Evolutionary conservation across 1,284 basidiomycete genomes (phyloP), one percentile per base, ranked within the genome.

Genomic region (Naganishia sp.): DNA sequence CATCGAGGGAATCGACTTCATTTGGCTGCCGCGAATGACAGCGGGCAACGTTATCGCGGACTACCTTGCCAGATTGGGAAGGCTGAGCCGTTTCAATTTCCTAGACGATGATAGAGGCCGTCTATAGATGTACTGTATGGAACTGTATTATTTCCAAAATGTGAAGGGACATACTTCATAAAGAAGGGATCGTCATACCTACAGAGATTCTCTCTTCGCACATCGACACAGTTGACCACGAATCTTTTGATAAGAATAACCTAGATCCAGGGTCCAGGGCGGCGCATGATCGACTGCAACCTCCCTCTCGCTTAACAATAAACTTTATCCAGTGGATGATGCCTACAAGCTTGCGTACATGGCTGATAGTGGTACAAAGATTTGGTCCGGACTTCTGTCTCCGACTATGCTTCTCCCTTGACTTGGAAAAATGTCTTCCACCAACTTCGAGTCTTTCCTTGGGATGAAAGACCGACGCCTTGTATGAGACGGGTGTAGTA

Each of bases 371-470:
- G 35, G 7, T 39, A 39, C 35, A 39, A 9, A 9, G 7, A 39
- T 39, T 2, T 28, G 35, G 13, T 39, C 4, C 7, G 7, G 7
- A 0, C 35, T 39, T 39, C 7, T 13, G 35, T 39, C 31, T 18
- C 6, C 31, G 5, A 54, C 63, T 67, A 78, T 21, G 73, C 75
- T 67, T 73, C 68, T 6, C 77, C 77, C 52, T 72, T 69, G 17
- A 76, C 65, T 71, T 77, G 75, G 74, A 78, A 78, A 71, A 78
- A 78, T 21, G 72, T 70, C 69, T 73, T 75, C 74, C 74, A 77
- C 73, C 73, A 78, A 64, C 72, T 75, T 31, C 77, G 69, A n/a
- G 73, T 74, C 46, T 76, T 71, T 1, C 77, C 77, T 64, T 74
- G 70, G 17, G 69, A 61, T 5, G 74, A 69, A 18, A 70, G 70